phyloP scores from a whole-genome alignment of 2,329 filamentous ascomycete species.

The Colletotrichum eremochloae region DNA sequence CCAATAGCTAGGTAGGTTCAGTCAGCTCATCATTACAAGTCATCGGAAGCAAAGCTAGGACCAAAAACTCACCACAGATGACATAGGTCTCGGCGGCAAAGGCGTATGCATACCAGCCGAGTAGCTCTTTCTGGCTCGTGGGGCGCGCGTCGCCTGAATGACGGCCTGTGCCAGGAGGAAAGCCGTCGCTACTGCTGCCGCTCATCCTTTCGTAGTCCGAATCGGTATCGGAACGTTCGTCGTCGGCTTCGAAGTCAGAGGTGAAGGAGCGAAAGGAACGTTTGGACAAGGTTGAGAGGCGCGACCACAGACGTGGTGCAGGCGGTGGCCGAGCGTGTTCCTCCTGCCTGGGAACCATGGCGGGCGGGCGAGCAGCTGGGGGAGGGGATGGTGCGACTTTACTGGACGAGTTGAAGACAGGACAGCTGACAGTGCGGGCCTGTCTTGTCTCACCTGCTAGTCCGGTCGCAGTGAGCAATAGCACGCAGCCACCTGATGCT shows the following conservation, averaged over 20 bases:
- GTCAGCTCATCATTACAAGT: conserved; percentile 19
- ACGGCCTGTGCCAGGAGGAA: conserved; percentile 54
- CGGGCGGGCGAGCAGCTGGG: conserved; percentile 1
- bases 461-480: conserved; percentile 15
- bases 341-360: conserved; percentile 43
- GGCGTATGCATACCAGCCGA: conserved; percentile 95
- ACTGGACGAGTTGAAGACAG: conserved; percentile 17
- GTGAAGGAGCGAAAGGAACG: conserved; percentile 70
- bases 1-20: conserved; percentile 46
- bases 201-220: conserved; percentile 52
- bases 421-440: conserved; percentile 28
- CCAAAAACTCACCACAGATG: conserved; percentile 79
- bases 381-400: conserved; percentile 29
- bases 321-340: conserved; percentile 53
- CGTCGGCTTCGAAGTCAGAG: conserved; percentile 77
- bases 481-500: conserved; percentile 14
- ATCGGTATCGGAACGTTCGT: conserved; percentile 70
- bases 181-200: conserved; percentile 53
- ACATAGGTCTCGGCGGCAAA: conserved; percentile 98
- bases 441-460: conserved; percentile 23
- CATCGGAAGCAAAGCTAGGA: neutral
- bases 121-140: conserved; percentile 88
- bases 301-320: conserved; percentile 62
- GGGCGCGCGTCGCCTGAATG: conserved; percentile 88
- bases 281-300: conserved; percentile 66